Evolutionary conservation across 257 asterid species (phyloP).

Genomic region (Linaria vulgaris): DNA sequence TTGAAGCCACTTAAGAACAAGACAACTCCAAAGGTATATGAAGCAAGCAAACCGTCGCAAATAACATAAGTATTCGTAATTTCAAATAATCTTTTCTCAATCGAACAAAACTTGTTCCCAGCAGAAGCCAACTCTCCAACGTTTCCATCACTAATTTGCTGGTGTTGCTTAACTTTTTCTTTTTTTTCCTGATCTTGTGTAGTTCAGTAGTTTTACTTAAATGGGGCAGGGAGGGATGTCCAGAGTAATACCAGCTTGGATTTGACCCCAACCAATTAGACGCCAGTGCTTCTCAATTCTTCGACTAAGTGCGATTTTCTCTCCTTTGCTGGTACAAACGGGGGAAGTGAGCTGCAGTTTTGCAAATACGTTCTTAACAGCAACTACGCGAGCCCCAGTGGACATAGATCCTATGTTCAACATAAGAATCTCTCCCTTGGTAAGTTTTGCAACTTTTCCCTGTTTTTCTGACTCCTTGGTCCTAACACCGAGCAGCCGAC

Average conservation of each 20-base stretch:
- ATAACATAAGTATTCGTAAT: conserved; percentile 28
- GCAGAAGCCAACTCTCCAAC: conserved; percentile 54
- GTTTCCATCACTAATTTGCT: conserved; percentile 30
- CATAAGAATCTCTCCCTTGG: conserved; percentile 95
- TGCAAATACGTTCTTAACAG: conserved; percentile 84
- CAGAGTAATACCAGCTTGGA: conserved; percentile 86
- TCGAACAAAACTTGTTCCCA: conserved; percentile 61
- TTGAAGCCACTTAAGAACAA: conserved; percentile 10
- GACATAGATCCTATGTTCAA: conserved; percentile 98
- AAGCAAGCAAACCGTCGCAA: conserved; percentile 14
- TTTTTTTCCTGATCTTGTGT: conserved; percentile 20
- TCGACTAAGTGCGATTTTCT: conserved; percentile 84
- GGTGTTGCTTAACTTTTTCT: conserved; percentile 9
- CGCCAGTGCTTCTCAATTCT: conserved; percentile 99
- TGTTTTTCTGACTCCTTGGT: conserved; percentile 89
- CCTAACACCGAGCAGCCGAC: conserved; percentile 88
- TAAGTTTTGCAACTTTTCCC: conserved; percentile 80
- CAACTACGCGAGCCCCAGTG: conserved; percentile 89
- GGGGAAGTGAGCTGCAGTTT: conserved; percentile 92
- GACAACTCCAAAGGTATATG: conserved; percentile 24
- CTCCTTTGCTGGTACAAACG: conserved; percentile 92
- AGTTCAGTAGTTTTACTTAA: conserved; percentile 33
- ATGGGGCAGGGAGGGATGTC: conserved; percentile 86
- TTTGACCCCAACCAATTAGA: conserved; percentile 96
- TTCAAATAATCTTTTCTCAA: conserved; percentile 41